Percentiles rank a stretch among this genome's conserved stretches.
Evolutionary conservation across 208 protist species (phyloP).

Genomic region (Leishmania tarentolae): DNA sequence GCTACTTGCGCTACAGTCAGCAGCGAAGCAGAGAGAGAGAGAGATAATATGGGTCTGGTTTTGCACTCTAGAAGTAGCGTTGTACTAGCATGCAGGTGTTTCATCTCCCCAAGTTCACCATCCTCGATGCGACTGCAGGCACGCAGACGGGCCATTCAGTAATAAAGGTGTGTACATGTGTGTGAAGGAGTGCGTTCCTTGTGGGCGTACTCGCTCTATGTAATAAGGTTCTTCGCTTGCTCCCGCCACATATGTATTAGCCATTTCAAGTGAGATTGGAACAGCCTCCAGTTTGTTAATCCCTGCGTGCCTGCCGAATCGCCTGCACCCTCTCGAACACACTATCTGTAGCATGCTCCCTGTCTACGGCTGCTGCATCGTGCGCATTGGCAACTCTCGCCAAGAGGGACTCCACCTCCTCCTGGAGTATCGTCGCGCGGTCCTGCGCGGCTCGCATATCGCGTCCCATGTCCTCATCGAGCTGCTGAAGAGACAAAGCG

Average conservation of each 20-base stretch:
- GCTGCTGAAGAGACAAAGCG: slow-evolving; percentile 19
- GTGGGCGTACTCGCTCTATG: background rate
- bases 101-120: background rate
- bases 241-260: background rate
- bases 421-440: slow-evolving; percentile 15
- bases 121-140: background rate
- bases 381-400: slow-evolving; percentile 7
- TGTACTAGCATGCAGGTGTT: background rate
- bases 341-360: slow-evolving; percentile 16
- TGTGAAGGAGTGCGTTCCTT: background rate
- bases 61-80: background rate
- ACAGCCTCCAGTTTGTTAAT: slow-evolving; percentile 5
- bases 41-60: no score
- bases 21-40: background rate
- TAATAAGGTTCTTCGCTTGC: background rate
- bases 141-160: background rate
- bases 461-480: slow-evolving; percentile 38
- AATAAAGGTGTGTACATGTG: background rate
- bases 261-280: background rate
- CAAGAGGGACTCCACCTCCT: slow-evolving; percentile 23
- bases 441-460: slow-evolving; percentile 34
- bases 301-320: slow-evolving; percentile 14
- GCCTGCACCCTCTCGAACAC: slow-evolving; percentile 17
- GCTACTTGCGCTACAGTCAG: background rate
- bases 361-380: background rate